These are phyloP conservation scores for Gastrolobium bilobum DNA, from an alignment of 306 rosid species.

Conservation along the genomic window DNA sequence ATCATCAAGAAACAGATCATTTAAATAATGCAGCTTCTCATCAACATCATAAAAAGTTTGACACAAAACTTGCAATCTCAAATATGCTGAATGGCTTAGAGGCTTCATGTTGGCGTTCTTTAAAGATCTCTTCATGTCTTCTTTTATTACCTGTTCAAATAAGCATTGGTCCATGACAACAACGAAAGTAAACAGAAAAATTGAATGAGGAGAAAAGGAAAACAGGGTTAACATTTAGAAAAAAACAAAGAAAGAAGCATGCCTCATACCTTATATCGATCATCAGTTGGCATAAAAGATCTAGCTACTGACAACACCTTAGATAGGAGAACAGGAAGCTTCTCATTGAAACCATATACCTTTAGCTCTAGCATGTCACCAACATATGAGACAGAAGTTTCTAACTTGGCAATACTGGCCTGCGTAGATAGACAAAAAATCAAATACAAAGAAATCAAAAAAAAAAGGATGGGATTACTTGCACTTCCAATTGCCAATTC, in stretches of 20 bases:
- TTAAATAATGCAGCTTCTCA: slow-evolving; percentile 66
- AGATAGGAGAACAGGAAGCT: slow-evolving; percentile 81
- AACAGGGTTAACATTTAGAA: slow-evolving; percentile 5
- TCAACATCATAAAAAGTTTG: slow-evolving; percentile 78
- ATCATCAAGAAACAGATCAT: slow-evolving; percentile 71
- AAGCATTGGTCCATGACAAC: slow-evolving; percentile 40
- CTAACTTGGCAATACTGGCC: slow-evolving; percentile 96
- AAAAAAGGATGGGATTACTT: slow-evolving; percentile 6
- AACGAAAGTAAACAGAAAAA: slow-evolving; percentile 42
- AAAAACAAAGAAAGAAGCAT: slow-evolving; percentile 34
- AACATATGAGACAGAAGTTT: slow-evolving; percentile 79
- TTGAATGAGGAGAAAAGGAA: background rate
- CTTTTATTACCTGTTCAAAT: slow-evolving; percentile 78
- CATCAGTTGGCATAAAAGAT: slow-evolving; percentile 76
- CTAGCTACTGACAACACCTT: slow-evolving; percentile 70
- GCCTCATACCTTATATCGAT: slow-evolving; percentile 75
- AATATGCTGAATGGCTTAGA: slow-evolving; percentile 81
- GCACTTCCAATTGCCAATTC: slow-evolving; percentile 5
- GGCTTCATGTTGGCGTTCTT: slow-evolving; percentile 96
- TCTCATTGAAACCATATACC: slow-evolving; percentile 91
- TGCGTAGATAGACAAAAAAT: slow-evolving; percentile 48
- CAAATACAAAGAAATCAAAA: slow-evolving; percentile 35
- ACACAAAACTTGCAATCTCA: slow-evolving; percentile 82
- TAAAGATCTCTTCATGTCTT: slow-evolving; percentile 80
- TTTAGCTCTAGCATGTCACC: slow-evolving; percentile 90